Percentiles rank a stretch among this genome's conserved stretches.
Evolutionary conservation across 495 filamentous ascomycete species (phyloP).

Genomic region (Opeltia flavorubescens): DNA sequence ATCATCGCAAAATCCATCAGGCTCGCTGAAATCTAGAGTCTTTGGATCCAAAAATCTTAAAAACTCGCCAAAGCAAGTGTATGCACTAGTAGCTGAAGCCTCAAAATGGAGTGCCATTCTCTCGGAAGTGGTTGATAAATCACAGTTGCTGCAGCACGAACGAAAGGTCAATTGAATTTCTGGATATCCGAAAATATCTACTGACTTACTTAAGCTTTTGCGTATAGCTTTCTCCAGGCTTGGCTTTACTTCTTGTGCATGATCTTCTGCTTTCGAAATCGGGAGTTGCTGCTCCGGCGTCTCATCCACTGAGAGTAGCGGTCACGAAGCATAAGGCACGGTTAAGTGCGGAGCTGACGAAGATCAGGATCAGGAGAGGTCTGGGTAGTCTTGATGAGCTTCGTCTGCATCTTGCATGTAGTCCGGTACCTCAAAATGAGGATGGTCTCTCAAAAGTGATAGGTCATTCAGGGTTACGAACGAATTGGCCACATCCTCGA

Average conservation of each 20-base stretch:
- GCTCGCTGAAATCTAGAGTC: constrained; percentile 70
- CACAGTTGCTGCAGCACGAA: constrained; percentile 57
- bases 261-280: constrained; percentile 69
- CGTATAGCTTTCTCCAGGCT: constrained; percentile 58
- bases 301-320: constrained; percentile 59
- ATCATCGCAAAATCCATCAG: constrained; percentile 41
- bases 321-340: constrained; percentile 72
- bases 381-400: constrained; percentile 50
- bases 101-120: constrained; percentile 81
- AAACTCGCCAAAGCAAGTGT: constrained; percentile 66
- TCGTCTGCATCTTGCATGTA: constrained; percentile 37
- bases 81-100: constrained; percentile 70
- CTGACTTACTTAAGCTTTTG: constrained; percentile 30
- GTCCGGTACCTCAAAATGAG: constrained; percentile 16
- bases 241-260: constrained; percentile 73
- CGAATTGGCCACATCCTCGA: constrained; percentile 41
- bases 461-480: background rate
- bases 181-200: constrained; percentile 5
- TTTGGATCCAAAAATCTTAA: constrained; percentile 58
- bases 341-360: constrained; percentile 66
- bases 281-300: constrained; percentile 62
- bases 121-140: constrained; percentile 69
- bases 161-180: constrained; percentile 49
- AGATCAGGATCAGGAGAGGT: constrained; percentile 56
- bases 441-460: background rate